Conservation (phyloP, 2,329 filamentous ascomycete species). For the Botrytis sinoallii region DNA sequence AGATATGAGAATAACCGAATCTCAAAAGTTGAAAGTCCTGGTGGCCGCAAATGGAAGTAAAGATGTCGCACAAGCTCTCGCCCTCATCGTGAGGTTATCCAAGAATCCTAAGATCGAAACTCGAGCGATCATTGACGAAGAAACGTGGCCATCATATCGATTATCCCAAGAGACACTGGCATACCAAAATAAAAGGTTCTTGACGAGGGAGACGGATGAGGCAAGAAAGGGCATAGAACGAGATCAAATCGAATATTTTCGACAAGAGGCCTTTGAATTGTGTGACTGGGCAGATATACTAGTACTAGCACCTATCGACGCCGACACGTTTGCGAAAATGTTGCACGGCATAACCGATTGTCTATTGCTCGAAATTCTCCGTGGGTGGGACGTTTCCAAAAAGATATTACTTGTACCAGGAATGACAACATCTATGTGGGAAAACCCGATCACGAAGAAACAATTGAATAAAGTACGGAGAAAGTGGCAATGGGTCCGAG, state of each 20-base stretch:
- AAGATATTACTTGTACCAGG: constrained; percentile 80
- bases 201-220: constrained; percentile 28
- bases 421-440: constrained; percentile 88
- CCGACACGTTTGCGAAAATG: constrained; percentile 84
- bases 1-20: constrained; percentile 47
- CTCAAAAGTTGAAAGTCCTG: constrained; percentile 56
- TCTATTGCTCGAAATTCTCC: constrained; percentile 73
- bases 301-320: constrained; percentile 79
- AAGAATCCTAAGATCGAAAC: constrained; percentile 61
- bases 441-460: constrained; percentile 83
- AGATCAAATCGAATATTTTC: constrained; percentile 47
- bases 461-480: constrained; percentile 78
- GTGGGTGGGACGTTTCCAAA: constrained; percentile 85
- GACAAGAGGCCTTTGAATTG: constrained; percentile 59
- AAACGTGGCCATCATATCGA: constrained; percentile 49
- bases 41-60: constrained; percentile 63
- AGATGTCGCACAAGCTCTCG: constrained; percentile 63
- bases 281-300: constrained; percentile 87
- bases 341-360: constrained; percentile 79
- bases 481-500: constrained; percentile 84
- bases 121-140: constrained; percentile 62
- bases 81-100: constrained; percentile 64
- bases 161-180: constrained; percentile 61
- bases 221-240: constrained; percentile 31
- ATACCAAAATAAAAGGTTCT: constrained; percentile 52